phyloP scores from a whole-genome alignment of 345 rosid genomes.

The Gossypium stocksii region DNA sequence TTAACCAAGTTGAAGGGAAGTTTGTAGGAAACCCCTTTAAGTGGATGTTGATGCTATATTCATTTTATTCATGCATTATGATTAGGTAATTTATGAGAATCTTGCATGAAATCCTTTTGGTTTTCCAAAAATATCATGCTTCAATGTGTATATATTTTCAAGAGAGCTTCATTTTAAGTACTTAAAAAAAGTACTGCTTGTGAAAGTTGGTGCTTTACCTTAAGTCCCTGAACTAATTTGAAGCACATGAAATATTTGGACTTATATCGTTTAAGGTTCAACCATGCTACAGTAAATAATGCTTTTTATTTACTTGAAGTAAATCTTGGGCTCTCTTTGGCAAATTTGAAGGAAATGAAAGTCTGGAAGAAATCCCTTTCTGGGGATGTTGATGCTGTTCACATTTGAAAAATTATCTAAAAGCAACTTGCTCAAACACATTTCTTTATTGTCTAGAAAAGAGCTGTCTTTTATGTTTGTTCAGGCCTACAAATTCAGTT shows the following conservation, averaged over 20 bases:
- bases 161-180: background rate
- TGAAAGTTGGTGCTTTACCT: constrained; percentile 3
- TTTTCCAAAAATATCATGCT: background rate
- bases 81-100: constrained; percentile 4
- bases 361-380: background rate
- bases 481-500: background rate
- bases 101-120: background rate
- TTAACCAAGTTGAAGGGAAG: background rate
- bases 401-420: background rate
- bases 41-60: background rate
- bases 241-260: background rate
- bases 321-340: background rate
- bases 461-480: background rate
- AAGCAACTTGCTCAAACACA: background rate
- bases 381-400: background rate
- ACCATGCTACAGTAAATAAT: background rate
- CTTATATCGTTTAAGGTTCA: background rate
- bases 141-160: background rate
- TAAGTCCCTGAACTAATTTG: background rate
- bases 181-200: background rate
- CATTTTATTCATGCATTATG: background rate
- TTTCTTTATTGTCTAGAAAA: background rate
- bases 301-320: background rate
- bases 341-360: constrained; percentile 1
- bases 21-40: background rate